A percentile compares a stretch with the other conserved stretches of the same genome.
phyloP scores from a whole-genome alignment of 306 rosid species.

The Sechiopsis laciniata region DNA sequence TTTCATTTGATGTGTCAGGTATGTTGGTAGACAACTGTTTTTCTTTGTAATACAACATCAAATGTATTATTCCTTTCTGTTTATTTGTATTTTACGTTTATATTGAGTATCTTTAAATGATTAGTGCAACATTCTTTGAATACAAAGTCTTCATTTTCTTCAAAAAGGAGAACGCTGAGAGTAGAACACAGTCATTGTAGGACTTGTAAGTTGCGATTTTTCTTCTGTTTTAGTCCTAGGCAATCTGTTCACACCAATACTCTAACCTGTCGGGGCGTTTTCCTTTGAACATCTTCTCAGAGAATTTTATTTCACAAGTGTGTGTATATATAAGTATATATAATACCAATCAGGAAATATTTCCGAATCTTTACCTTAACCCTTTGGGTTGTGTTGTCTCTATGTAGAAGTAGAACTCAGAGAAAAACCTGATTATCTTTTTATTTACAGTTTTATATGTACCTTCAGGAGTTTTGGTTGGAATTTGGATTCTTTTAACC shows the following conservation, averaged over 20 bases:
- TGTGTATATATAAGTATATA: not conserved
- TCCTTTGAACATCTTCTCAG: not conserved
- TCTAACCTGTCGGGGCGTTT: not conserved
- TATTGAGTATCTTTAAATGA: not conserved
- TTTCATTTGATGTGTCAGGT: slow-evolving; percentile 96
- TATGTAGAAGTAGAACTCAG: slow-evolving; percentile 10
- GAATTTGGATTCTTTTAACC: slow-evolving; percentile 2
- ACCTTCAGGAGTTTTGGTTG: not conserved
- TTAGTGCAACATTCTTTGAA: not conserved
- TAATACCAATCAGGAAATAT: not conserved
- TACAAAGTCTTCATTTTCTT: not conserved
- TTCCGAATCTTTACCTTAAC: no score
- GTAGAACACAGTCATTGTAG: not conserved
- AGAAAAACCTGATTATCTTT: not conserved
- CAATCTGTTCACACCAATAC: not conserved
- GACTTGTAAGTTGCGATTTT: not conserved
- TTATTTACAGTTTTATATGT: not conserved
- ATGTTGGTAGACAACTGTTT: not conserved
- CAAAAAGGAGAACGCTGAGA: not conserved
- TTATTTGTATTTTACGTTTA: slow-evolving; percentile 1
- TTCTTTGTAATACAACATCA: not conserved
- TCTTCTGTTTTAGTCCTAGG: not conserved
- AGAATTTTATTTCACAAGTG: not conserved
- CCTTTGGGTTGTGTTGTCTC: not conserved
- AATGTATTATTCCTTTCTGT: not conserved